These are phyloP conservation scores for Spathaspora passalidarum DNA, from an alignment of 805 yeast genomes.

Conservation along the genomic window DNA sequence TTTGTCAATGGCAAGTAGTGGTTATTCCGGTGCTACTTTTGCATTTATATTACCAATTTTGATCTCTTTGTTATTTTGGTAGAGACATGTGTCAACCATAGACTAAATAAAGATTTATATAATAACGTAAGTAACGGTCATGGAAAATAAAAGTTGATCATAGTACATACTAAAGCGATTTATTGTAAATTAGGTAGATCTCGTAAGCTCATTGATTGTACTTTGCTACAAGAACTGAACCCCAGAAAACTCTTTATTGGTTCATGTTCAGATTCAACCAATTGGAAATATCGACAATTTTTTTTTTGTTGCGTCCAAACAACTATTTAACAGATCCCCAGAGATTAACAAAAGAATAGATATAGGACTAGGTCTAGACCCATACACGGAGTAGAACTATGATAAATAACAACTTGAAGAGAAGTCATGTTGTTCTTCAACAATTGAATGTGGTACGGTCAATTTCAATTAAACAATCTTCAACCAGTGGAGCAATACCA, in stretches of 20 bases:
- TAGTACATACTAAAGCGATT: too few species aligned
- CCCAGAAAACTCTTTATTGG: too few species aligned
- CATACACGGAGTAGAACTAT: too few species aligned
- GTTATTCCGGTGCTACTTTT: neutral
- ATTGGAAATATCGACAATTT: neutral
- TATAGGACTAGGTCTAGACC: too few species aligned
- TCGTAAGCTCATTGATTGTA: too few species aligned
- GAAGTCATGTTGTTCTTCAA: neutral
- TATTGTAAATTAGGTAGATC: too few species aligned
- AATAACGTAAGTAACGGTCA: too few species aligned
- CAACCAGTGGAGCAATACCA: slow-evolving; percentile 3
- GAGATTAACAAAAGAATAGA: too few species aligned
- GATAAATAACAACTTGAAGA: neutral
- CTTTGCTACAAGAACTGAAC: too few species aligned
- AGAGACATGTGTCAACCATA: too few species aligned
- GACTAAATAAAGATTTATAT: too few species aligned
- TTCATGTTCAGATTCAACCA: neutral
- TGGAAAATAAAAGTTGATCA: too few species aligned
- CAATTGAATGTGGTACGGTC: slow-evolving; percentile 8
- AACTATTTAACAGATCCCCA: neutral
- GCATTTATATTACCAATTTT: neutral
- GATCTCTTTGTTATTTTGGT: neutral
- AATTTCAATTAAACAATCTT: slow-evolving; percentile 10
- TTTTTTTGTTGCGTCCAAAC: neutral
- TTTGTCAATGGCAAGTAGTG: neutral